Percentiles rank a stretch among this genome's conserved stretches.
These are phyloP conservation scores for Mitragyna speciosa DNA, from an alignment of 257 asterid genomes.

Conservation along the genomic window DNA sequence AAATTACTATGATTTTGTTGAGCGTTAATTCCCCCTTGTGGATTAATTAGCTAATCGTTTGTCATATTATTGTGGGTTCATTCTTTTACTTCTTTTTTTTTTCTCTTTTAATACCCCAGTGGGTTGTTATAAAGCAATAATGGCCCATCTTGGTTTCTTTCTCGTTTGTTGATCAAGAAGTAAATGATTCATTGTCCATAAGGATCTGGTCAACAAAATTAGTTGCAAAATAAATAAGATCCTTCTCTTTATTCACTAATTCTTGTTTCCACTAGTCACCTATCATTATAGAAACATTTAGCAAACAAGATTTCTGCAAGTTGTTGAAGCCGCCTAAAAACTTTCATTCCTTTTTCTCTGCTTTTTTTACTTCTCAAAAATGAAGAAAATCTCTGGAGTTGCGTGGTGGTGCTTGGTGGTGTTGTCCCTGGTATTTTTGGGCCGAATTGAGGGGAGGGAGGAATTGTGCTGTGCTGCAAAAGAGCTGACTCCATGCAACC, in stretches of 20 bases:
- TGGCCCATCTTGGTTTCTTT: background rate
- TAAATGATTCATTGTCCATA: too few relatives aligned
- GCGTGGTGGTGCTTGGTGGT: background rate
- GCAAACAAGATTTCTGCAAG: background rate
- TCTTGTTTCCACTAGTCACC: background rate
- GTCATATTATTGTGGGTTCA: too few relatives aligned
- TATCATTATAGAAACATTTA: background rate
- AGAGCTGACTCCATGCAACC: background rate
- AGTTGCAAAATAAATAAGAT: background rate
- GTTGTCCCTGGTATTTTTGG: background rate
- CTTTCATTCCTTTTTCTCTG: background rate
- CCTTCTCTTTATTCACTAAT: background rate
- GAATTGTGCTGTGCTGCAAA: background rate
- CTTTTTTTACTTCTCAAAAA: background rate
- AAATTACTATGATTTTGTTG: too few relatives aligned
- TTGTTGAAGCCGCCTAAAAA: background rate
- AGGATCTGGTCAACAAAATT: background rate
- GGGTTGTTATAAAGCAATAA: background rate
- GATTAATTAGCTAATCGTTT: too few relatives aligned
- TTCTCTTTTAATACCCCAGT: too few relatives aligned
- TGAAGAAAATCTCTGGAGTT: background rate
- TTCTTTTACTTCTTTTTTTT: too few relatives aligned
- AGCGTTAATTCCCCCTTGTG: too few relatives aligned
- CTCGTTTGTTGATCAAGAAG: background rate
- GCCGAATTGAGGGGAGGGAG: background rate